Percentiles rank a stretch among this genome's conserved stretches.
Evolutionary conservation across 768 basidiomycete genomes (phyloP).

Genomic region (Lentinula sp.): DNA sequence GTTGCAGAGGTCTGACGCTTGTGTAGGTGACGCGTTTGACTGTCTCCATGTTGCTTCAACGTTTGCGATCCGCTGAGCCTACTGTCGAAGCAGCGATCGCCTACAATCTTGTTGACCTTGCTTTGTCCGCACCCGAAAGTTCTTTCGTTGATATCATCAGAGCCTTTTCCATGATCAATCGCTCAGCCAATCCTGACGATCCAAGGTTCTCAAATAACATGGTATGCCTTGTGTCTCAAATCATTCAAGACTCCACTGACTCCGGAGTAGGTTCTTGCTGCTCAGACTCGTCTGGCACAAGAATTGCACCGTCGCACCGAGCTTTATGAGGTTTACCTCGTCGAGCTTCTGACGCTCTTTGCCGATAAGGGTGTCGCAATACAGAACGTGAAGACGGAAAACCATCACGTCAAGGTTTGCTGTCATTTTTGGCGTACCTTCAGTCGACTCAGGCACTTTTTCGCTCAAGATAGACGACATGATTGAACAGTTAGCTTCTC

Average conservation of each 20-base stretch:
- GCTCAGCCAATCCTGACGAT: conserved; percentile 84
- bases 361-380: conserved; percentile 89
- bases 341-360: conserved; percentile 82
- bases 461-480: conserved; percentile 66
- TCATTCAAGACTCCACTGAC: conserved; percentile 30
- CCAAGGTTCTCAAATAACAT: conserved; percentile 86
- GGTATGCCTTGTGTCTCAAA: conserved; percentile 45
- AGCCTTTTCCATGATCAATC: conserved; percentile 79
- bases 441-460: neutral
- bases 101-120: conserved; percentile 87
- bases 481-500: conserved; percentile 80
- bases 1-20: neutral
- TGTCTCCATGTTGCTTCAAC: conserved; percentile 88
- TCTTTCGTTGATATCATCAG: conserved; percentile 81
- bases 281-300: conserved; percentile 84
- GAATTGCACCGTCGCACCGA: conserved; percentile 71
- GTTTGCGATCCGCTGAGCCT: conserved; percentile 78
- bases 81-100: conserved; percentile 89
- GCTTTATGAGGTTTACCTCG: conserved; percentile 70
- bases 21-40: conserved; percentile 76
- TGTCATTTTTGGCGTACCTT: conserved; percentile 5
- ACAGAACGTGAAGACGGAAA: conserved; percentile 69
- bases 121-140: conserved; percentile 67
- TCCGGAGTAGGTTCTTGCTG: conserved; percentile 65
- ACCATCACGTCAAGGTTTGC: conserved; percentile 60